Evolutionary conservation across 108 stramenopile genomes (phyloP).

Genomic region (Skeletonema menzelii): DNA sequence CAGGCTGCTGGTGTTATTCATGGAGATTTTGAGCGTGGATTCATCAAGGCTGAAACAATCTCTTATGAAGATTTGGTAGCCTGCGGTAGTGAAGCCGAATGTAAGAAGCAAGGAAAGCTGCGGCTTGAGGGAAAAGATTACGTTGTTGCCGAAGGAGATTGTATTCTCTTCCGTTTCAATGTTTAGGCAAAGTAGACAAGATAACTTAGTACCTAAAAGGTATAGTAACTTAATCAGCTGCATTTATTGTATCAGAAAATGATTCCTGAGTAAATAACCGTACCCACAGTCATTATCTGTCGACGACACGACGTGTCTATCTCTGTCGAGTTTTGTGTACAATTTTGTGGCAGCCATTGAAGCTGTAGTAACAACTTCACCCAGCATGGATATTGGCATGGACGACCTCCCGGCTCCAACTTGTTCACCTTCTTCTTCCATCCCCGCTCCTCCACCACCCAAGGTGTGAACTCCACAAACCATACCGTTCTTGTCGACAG

Average conservation of each 20-base stretch:
- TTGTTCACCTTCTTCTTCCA: conserved; percentile 19
- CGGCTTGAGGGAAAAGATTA: conserved; percentile 99
- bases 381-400: conserved; percentile 47
- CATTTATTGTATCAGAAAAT: conserved; percentile 38
- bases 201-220: too few species aligned
- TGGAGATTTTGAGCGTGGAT: conserved; percentile 97
- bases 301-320: neutral
- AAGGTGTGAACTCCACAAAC: conserved; percentile 64
- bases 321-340: conserved; percentile 29
- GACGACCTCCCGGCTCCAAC: conserved; percentile 17
- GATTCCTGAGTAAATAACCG: conserved; percentile 32
- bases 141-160: conserved; percentile 97
- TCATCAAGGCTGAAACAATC: conserved; percentile 98
- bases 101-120: conserved; percentile 88
- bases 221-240: too few species aligned
- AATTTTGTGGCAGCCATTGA: conserved; percentile 30
- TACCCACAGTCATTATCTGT: conserved; percentile 20
- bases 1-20: conserved; percentile 98
- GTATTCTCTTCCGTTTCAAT: conserved; percentile 98
- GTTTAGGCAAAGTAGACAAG: conserved; percentile 54
- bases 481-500: conserved; percentile 49
- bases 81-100: conserved; percentile 89
- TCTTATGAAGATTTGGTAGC: conserved; percentile 90
- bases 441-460: conserved; percentile 35
- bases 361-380: conserved; percentile 34